A percentile compares a stretch with the other conserved stretches of the same genome.
These are phyloP conservation scores for Aureobasidium vineae DNA, from an alignment of 2,329 filamentous ascomycete genomes.

Conservation along the genomic window DNA sequence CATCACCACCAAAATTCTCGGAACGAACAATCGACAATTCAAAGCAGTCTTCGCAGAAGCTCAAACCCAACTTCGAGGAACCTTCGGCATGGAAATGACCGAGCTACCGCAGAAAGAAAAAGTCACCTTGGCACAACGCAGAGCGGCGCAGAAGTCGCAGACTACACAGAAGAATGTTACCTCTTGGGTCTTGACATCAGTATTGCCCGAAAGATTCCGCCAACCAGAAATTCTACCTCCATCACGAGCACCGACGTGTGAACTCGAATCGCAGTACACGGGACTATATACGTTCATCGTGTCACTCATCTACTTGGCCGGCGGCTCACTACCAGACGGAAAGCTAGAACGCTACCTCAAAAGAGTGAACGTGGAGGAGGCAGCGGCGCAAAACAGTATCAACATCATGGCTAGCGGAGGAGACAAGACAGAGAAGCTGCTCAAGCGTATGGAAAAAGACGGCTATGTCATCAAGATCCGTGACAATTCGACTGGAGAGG, in stretches of 20 bases:
- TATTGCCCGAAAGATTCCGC: constrained; percentile 67
- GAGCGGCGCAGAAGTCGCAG: constrained; percentile 59
- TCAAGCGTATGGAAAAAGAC: constrained; percentile 74
- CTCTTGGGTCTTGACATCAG: constrained; percentile 71
- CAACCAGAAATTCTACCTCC: constrained; percentile 64
- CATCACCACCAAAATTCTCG: constrained; percentile 66
- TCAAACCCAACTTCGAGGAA: constrained; percentile 65
- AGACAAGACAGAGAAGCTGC: constrained; percentile 72
- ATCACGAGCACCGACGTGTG: constrained; percentile 61
- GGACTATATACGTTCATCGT: constrained; percentile 80
- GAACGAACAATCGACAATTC: constrained; percentile 66
- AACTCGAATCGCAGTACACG: constrained; percentile 74
- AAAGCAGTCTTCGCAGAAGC: constrained; percentile 73
- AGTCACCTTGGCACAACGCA: constrained; percentile 73
- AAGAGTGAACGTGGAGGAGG: constrained; percentile 71
- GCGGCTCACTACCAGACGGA: constrained; percentile 70
- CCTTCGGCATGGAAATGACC: constrained; percentile 90
- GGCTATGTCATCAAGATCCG: constrained; percentile 76
- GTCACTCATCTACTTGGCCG: constrained; percentile 68
- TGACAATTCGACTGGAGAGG: constrained; percentile 69
- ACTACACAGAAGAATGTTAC: constrained; percentile 28
- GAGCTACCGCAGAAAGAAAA: constrained; percentile 82
- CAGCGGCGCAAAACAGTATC: constrained; percentile 39
- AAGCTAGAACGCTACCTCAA: constrained; percentile 74
- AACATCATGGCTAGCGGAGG: constrained; percentile 18